These are phyloP conservation scores for Stereocaulon alpinum DNA, from an alignment of 495 filamentous ascomycete species.

Conservation along the genomic window DNA sequence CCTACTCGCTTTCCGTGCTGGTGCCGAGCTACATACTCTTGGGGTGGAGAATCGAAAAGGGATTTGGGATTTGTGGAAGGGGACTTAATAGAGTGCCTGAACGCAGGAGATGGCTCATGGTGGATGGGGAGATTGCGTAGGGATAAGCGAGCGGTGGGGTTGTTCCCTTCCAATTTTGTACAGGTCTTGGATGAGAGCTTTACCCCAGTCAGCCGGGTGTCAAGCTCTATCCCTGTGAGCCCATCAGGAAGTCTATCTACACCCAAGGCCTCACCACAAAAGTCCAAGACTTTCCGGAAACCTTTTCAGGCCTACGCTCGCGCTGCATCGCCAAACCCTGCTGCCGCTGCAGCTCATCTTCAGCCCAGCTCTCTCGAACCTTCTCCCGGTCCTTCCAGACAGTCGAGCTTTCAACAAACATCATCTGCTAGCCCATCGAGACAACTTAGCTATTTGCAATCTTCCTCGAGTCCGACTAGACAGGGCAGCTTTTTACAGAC, in stretches of 20 bases:
- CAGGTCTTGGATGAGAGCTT: constrained; percentile 78
- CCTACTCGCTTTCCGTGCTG: constrained; percentile 90
- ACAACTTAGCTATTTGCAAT: constrained; percentile 11
- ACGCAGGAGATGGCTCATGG: constrained; percentile 95
- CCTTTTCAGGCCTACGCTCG: constrained; percentile 53
- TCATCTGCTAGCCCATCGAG: constrained; percentile 8
- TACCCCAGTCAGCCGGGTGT: constrained; percentile 62
- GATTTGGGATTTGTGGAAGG: constrained; percentile 96
- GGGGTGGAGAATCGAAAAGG: constrained; percentile 91
- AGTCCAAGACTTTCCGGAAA: constrained; percentile 57
- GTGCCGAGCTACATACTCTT: constrained; percentile 91
- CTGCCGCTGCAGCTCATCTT: constrained; percentile 20
- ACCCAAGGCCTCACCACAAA: constrained; percentile 37
- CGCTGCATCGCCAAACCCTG: constrained; percentile 37
- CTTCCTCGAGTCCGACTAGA: neutral
- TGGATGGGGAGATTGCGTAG: constrained; percentile 88
- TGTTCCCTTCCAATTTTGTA: constrained; percentile 97
- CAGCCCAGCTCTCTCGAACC: constrained; percentile 33
- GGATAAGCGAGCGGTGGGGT: constrained; percentile 75
- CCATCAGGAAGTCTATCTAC: constrained; percentile 37
- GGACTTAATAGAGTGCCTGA: constrained; percentile 94
- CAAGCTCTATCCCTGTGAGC: constrained; percentile 57
- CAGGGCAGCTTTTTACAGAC: constrained; percentile 9
- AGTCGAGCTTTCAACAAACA: constrained; percentile 11
- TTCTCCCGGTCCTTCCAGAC: constrained; percentile 25